A percentile compares a stretch with the other conserved stretches of the same genome.
phyloP scores from a whole-genome alignment of 768 basidiomycete species.

The Phlegmacium glaucopus region DNA sequence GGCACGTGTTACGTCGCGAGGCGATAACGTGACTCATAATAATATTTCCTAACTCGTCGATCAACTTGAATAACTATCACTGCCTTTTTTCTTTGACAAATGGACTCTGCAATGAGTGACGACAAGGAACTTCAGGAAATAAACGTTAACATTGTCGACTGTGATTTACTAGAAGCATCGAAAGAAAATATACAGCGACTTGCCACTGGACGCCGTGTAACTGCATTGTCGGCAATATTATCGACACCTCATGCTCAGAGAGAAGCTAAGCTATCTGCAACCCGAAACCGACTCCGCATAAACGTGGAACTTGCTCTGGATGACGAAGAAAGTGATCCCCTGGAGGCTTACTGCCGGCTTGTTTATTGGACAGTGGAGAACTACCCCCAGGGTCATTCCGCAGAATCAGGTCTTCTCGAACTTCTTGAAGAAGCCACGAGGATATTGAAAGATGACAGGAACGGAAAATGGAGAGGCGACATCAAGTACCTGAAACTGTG shows the following conservation, averaged over 20 bases:
- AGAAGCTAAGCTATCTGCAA: constrained; percentile 63
- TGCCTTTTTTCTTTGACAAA: background rate
- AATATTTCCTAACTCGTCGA: too few relatives aligned
- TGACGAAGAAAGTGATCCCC: constrained; percentile 75
- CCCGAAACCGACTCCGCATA: constrained; percentile 62
- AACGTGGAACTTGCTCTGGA: constrained; percentile 78
- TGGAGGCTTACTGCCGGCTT: constrained; percentile 84
- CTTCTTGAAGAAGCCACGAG: constrained; percentile 91
- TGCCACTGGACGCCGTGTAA: constrained; percentile 74
- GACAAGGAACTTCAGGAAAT: background rate
- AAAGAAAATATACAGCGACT: constrained; percentile 89
- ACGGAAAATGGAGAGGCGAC: constrained; percentile 72
- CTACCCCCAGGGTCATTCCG: constrained; percentile 89
- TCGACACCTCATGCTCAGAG: constrained; percentile 76
- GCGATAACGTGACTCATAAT: constrained; percentile 8
- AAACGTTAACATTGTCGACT: constrained; percentile 58
- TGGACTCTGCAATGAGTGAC: constrained; percentile 2
- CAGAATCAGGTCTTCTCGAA: constrained; percentile 87
- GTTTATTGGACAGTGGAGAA: constrained; percentile 93
- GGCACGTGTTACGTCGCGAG: too few relatives aligned
- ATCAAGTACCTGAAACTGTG: constrained; percentile 90
- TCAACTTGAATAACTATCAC: too few relatives aligned
- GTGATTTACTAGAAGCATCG: constrained; percentile 75
- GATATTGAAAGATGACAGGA: constrained; percentile 72
- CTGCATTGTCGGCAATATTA: constrained; percentile 69